Base-by-base conservation (phyloP, 2,329 filamentous ascomycete genomes). In the Davidsoniella neocaledoniae region DNA sequence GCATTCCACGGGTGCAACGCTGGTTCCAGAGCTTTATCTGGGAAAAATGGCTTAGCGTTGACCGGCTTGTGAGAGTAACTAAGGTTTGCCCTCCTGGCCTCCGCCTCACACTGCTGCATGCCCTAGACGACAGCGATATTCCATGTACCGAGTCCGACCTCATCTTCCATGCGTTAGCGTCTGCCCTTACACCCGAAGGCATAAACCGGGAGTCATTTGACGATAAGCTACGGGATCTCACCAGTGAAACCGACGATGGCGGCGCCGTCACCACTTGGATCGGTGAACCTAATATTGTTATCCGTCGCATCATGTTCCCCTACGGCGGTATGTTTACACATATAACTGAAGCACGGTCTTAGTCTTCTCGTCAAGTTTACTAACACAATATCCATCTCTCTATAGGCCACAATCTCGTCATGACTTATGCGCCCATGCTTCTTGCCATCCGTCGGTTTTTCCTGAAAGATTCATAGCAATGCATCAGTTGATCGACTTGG, bases 61-160 rank as follows among this genome's bases (percentile, higher is more conserved):
- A 73, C 25, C 74, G 88, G 3, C 67, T 95, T 8, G 67, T 68
- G 48, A 75, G 71, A 43, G 64, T 77, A 56, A 72, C 75, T 12
- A 65, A 62, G 39, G 62, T 64, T 55, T 79, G 72, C 41, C 72
- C 65, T 54, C 69, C 55, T 54, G 68, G 67, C 58, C 55, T 91
- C 8, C 72, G 79, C 19, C 65, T 95, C 17, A 79, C 75, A 41
- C 67, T 95, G 40, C 66, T 96, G 2, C 90, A 95, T 58, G 84
- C 87, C 14, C 72, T 74, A 49, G 77, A 94, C 58, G 90, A 96
- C 61, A 67, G 68, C 52, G 86, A 94, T 57, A 94, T 96, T 53
- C 79, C 84, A 0, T 90, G 77, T 66, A 72, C 67, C 1, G 79
- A 87, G 58, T 77, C 79, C 41, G 73, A 81, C 56, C 70, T 68